Evolutionary conservation across 2,329 filamentous ascomycete species (phyloP).

Genomic region (Elsinoe australis): DNA sequence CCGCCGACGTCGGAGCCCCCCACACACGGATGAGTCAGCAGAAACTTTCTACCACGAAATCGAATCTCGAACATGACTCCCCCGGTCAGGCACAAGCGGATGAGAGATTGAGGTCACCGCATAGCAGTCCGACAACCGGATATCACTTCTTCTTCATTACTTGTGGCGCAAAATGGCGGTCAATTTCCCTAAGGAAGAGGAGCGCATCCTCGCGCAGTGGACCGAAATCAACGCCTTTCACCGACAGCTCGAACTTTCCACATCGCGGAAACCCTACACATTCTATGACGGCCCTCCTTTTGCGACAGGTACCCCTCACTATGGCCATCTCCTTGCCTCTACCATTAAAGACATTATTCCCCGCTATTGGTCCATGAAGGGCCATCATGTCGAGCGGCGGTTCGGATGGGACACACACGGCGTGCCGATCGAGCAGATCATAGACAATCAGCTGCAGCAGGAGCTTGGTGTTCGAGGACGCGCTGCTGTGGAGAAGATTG

Average conservation of each 20-base stretch:
- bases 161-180: slow-evolving; percentile 62
- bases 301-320: slow-evolving; percentile 54
- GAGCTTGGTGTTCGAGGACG: slow-evolving; percentile 73
- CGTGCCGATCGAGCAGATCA: slow-evolving; percentile 91
- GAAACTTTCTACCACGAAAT: slow-evolving; percentile 14
- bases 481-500: slow-evolving; percentile 77
- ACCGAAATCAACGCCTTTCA: slow-evolving; percentile 87
- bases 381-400: slow-evolving; percentile 80
- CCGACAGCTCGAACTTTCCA: slow-evolving; percentile 76
- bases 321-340: slow-evolving; percentile 74
- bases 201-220: slow-evolving; percentile 77
- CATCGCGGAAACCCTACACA: slow-evolving; percentile 75
- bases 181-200: slow-evolving; percentile 87
- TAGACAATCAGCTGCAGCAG: slow-evolving; percentile 68
- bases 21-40: slow-evolving; percentile 1
- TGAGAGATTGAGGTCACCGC: slow-evolving; percentile 1
- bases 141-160: background rate
- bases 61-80: slow-evolving; percentile 4
- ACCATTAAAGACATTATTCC: slow-evolving; percentile 98
- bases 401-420: slow-evolving; percentile 97
- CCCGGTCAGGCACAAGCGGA: background rate
- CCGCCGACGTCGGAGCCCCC: too few relatives aligned
- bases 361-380: slow-evolving; percentile 96
- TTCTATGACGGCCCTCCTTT: slow-evolving; percentile 72
- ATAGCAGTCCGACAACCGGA: background rate